phyloP scores from a whole-genome alignment of 352 stramenopile species.

The Globisporangium carolinianum region DNA sequence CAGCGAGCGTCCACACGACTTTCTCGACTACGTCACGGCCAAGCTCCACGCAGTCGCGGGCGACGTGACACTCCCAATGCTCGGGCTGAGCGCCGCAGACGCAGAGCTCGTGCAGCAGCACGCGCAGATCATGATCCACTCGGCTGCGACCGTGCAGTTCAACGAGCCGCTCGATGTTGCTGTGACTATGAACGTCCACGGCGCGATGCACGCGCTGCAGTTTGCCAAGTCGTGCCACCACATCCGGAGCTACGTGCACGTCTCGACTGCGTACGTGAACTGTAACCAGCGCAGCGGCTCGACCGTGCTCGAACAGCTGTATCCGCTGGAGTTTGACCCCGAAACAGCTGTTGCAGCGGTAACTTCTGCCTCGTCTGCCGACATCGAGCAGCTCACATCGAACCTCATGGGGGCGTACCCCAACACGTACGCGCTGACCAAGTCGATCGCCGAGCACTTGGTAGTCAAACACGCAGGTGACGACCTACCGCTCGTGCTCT shows the following conservation, averaged over 20 bases:
- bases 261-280: slow-evolving; percentile 84
- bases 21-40: slow-evolving; percentile 32
- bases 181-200: slow-evolving; percentile 80
- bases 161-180: slow-evolving; percentile 82
- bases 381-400: slow-evolving; percentile 57
- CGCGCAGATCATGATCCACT: slow-evolving; percentile 76
- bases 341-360: slow-evolving; percentile 59
- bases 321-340: slow-evolving; percentile 81
- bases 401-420: slow-evolving; percentile 85
- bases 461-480: slow-evolving; percentile 35
- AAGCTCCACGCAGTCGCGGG: slow-evolving; percentile 63
- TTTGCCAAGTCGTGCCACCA: slow-evolving; percentile 51
- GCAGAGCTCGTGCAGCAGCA: slow-evolving; percentile 27
- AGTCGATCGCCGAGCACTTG: slow-evolving; percentile 84
- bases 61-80: slow-evolving; percentile 58
- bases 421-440: slow-evolving; percentile 87
- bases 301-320: slow-evolving; percentile 58
- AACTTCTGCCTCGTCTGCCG: slow-evolving; percentile 33
- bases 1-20: slow-evolving; percentile 34
- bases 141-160: slow-evolving; percentile 82
- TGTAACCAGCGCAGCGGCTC: slow-evolving; percentile 57
- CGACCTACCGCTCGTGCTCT: slow-evolving; percentile 61
- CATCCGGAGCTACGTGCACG: slow-evolving; percentile 62
- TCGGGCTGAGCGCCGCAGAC: slow-evolving; percentile 49
- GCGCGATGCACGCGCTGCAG: slow-evolving; percentile 50